These are phyloP conservation scores for Chamaenerion angustifolium DNA, from an alignment of 345 rosid species.

Conservation along the genomic window DNA sequence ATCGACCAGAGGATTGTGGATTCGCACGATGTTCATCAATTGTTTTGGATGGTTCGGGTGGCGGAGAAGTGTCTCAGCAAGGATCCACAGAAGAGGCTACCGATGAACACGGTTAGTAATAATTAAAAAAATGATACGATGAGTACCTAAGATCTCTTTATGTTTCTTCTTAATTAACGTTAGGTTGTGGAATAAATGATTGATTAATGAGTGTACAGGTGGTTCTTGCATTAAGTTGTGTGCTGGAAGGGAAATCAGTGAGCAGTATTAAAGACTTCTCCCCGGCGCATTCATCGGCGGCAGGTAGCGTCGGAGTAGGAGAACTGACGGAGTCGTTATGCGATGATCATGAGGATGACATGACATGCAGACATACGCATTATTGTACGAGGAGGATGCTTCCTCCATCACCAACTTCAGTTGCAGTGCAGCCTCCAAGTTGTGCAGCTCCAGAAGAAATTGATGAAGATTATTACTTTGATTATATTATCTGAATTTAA, in stretches of 20 bases:
- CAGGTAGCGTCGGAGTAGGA: conserved; percentile 11
- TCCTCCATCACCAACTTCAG: conserved; percentile 16
- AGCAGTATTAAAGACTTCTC: conserved; percentile 19
- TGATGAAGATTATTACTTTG: no score
- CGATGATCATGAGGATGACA: conserved; percentile 17
- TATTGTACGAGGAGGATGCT: conserved; percentile 2
- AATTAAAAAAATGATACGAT: no score
- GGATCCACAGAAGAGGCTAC: conserved; percentile 39
- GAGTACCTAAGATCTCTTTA: no score
- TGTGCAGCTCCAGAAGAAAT: no score
- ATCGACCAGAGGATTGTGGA: conserved; percentile 40
- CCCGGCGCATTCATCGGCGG: conserved; percentile 26
- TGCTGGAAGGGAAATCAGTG: conserved; percentile 16
- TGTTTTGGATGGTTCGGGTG: conserved; percentile 57
- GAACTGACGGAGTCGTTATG: conserved; percentile 20
- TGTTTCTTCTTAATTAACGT: no score
- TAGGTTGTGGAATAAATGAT: no score
- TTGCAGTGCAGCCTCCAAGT: no score
- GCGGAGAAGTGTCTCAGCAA: conserved; percentile 50
- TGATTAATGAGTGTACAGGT: conserved; percentile 22
- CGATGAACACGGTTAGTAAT: conserved; percentile 31
- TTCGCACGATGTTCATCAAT: conserved; percentile 48
- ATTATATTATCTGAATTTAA: no score
- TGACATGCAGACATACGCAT: conserved; percentile 6
- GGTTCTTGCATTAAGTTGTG: conserved; percentile 23